Base-by-base conservation (phyloP, 2,329 filamentous ascomycete genomes). In the Tympanopsis confertula region DNA sequence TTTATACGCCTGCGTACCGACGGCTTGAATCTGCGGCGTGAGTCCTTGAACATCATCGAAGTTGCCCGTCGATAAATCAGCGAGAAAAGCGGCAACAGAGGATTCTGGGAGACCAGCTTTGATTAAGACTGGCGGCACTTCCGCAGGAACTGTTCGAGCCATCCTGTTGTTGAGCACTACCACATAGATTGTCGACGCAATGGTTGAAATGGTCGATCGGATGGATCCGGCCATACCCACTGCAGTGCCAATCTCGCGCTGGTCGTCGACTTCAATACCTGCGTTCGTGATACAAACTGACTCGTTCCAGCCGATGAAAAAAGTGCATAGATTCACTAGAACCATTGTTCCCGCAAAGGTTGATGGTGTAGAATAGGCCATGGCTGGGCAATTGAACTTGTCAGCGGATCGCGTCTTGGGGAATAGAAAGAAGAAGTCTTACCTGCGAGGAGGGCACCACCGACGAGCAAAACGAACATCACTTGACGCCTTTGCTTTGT, bases 231-330 rank as follows among this genome's bases (percentile, higher is more conserved):
- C 55, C n/a, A 58, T 42, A 14, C 57, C 57, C 17, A 49, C 48
- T 1, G 54, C 53, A 14, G 49, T 54, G 5, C 57, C 57, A n/a
- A 61, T 47, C 35, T 57, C 53, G 15, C 39, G 44, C 48, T 61
- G 55, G 28, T 59, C 52, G 35, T 51, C 51, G 13, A 51, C 53
- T 1, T 50, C 47, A 4, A 59, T 47, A 2, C 54, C 58, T 14
- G 55, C 51, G 29, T 56, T 53, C 13, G 52, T 53, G 42, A 61
- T 55, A 32, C 52, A 49, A 14, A 55, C 44, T 13, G 49, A 51
- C 42, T 60, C 57, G 22, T 49, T 47, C 52, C 55, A 59, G 20
- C 58, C 57, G 39, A 59, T 49, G 33, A 54, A 52, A 42, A 57
- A 56, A 29, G 50, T 49, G n/a, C 53, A 54, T 14, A 57, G 36